Evolutionary conservation across 352 stramenopile genomes (phyloP).

Genomic region (Globisporangium megalacanthum): DNA sequence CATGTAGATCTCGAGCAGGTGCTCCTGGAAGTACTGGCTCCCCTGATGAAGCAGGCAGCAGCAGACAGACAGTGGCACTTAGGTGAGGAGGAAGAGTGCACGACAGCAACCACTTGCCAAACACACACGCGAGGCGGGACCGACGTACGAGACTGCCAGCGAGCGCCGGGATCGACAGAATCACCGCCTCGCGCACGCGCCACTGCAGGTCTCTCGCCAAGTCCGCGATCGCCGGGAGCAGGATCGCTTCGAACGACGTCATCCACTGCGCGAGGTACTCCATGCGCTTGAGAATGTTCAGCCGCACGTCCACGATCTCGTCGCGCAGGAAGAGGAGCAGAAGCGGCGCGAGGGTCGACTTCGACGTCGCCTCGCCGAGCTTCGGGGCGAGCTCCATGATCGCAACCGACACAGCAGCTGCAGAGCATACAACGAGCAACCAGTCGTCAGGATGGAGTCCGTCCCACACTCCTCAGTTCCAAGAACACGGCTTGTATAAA

Average conservation of each 20-base stretch:
- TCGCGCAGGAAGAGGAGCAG: constrained; percentile 80
- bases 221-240: constrained; percentile 85
- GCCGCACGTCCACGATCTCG: constrained; percentile 90
- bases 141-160: constrained; percentile 83
- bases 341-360: constrained; percentile 73
- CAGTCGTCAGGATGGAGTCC: too few species aligned
- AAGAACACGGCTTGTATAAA: too few species aligned
- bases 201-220: constrained; percentile 92
- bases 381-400: constrained; percentile 93
- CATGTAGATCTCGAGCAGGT: constrained; percentile 87
- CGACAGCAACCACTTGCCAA: neutral
- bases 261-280: constrained; percentile 88
- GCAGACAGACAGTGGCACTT: too few species aligned
- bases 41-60: too few species aligned
- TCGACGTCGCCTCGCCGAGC: constrained; percentile 88
- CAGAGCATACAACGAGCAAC: too few species aligned
- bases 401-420: constrained; percentile 74
- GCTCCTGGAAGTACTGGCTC: constrained; percentile 79
- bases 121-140: too few species aligned
- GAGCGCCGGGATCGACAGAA: constrained; percentile 87
- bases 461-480: too few species aligned
- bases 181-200: constrained; percentile 91
- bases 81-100: too few species aligned
- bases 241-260: constrained; percentile 75
- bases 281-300: constrained; percentile 94